Conservation (phyloP, 2,329 filamentous ascomycete genomes). For the Pyricularia sp. region DNA sequence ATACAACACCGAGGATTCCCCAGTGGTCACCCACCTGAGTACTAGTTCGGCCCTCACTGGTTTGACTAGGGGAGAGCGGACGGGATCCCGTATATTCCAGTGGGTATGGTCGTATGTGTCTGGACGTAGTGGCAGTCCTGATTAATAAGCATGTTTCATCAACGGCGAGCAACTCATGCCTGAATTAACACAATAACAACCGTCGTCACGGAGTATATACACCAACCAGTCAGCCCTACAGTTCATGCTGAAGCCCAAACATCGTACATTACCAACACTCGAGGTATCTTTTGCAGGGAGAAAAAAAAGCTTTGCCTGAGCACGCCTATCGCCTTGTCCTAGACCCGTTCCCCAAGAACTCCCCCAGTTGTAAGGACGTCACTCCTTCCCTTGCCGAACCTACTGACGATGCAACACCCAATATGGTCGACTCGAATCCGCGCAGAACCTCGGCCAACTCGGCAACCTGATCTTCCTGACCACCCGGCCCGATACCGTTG, state of each 20-base stretch:
- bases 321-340: background rate
- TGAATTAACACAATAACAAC: background rate
- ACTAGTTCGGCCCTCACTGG: too few species aligned
- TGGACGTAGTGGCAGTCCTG: fast-evolving
- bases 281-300: background rate
- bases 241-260: background rate
- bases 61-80: too few species aligned
- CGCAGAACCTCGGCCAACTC: constrained; percentile 50
- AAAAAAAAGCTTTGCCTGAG: background rate
- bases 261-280: background rate
- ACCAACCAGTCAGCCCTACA: background rate
- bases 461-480: constrained; percentile 33
- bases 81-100: too few species aligned
- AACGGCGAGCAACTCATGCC: background rate
- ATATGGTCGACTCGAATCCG: constrained; percentile 56
- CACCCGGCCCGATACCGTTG: constrained; percentile 20
- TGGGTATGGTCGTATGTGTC: too few species aligned
- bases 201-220: background rate
- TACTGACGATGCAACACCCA: constrained; percentile 52
- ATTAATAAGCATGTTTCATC: background rate
- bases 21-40: too few species aligned
- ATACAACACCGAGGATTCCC: too few species aligned
- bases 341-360: constrained; percentile 27
- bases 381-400: constrained; percentile 51
- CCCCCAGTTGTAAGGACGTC: constrained; percentile 45